Evolutionary conservation across 129 eudicot genomes (phyloP).

Genomic region (Calendula officinalis): DNA sequence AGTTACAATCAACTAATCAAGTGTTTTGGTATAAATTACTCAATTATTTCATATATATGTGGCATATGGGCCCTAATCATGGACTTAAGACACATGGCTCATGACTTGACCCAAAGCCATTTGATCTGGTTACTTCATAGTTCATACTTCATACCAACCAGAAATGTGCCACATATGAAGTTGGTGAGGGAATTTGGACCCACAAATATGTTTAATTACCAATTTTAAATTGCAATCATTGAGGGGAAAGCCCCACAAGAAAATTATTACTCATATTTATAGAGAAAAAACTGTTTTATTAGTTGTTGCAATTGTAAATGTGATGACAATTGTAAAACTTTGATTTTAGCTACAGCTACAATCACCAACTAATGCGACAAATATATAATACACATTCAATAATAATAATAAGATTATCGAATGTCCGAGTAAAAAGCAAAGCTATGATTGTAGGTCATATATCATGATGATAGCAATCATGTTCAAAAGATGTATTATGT

Average conservation of each 20-base stretch:
- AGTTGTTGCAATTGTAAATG: background rate
- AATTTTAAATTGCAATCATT: background rate
- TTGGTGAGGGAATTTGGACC: slow-evolving; percentile 13
- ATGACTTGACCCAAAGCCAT: slow-evolving; percentile 11
- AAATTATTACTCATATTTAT: background rate
- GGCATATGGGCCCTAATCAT: slow-evolving; percentile 4
- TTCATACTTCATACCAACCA: background rate
- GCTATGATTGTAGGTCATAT: no score
- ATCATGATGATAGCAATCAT: background rate
- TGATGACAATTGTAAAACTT: background rate
- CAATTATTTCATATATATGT: background rate
- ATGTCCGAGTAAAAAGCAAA: no score
- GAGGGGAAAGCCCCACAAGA: background rate
- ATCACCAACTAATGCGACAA: no score
- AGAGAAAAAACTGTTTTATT: background rate
- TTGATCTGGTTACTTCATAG: background rate
- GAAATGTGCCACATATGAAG: slow-evolving; percentile 13
- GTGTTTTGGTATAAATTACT: slow-evolving; percentile 1
- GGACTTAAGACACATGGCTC: slow-evolving; percentile 13
- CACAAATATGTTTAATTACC: slow-evolving; percentile 1
- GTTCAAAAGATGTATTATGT: background rate
- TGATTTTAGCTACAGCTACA: no score
- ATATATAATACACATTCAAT: no score
- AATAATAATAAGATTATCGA: no score
- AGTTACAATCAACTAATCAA: background rate